Conservation (phyloP, 2,329 filamentous ascomycete species). For the Metarhizium humberi region DNA sequence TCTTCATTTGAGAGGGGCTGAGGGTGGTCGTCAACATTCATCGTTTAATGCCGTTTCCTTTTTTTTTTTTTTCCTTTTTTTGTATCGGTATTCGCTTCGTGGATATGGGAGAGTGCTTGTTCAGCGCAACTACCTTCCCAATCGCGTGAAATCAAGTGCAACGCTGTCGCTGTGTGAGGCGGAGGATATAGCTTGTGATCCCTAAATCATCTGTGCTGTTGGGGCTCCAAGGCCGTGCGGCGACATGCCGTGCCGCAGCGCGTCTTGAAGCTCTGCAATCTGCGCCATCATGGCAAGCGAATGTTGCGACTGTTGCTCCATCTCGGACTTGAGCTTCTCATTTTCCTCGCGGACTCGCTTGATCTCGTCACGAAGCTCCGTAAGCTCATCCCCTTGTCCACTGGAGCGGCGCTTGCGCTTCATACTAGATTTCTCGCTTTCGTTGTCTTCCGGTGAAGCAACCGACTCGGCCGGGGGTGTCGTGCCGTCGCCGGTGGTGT, state of each 20-base stretch:
- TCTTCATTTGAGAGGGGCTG: conserved; percentile 1
- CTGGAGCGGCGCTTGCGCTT: conserved; percentile 38
- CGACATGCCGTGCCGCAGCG: conserved; percentile 26
- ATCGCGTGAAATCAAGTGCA: neutral
- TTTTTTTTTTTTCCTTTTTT: neutral
- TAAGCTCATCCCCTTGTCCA: conserved; percentile 35
- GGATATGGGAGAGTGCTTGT: neutral
- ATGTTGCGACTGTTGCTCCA: conserved; percentile 39
- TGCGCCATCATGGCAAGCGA: conserved; percentile 39
- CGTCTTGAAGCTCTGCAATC: conserved; percentile 35
- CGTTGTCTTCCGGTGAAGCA: conserved; percentile 35
- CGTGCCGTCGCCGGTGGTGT: conserved; percentile 43
- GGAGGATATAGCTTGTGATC: neutral
- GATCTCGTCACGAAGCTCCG: conserved; percentile 52
- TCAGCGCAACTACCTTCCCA: neutral
- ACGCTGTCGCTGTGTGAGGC: neutral
- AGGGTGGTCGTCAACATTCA: conserved; percentile 1
- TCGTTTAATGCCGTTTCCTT: neutral
- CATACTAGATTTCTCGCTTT: conserved; percentile 32
- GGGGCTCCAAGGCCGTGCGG: conserved; percentile 25
- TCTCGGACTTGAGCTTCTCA: conserved; percentile 43
- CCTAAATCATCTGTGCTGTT: conserved; percentile 32
- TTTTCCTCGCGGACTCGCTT: conserved; percentile 60
- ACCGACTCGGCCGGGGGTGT: conserved; percentile 24
- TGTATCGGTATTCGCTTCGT: neutral